Percentiles rank a stretch among this genome's conserved stretches.
phyloP scores from a whole-genome alignment of 1,284 basidiomycete species.

The Malassezia vespertilionis region DNA sequence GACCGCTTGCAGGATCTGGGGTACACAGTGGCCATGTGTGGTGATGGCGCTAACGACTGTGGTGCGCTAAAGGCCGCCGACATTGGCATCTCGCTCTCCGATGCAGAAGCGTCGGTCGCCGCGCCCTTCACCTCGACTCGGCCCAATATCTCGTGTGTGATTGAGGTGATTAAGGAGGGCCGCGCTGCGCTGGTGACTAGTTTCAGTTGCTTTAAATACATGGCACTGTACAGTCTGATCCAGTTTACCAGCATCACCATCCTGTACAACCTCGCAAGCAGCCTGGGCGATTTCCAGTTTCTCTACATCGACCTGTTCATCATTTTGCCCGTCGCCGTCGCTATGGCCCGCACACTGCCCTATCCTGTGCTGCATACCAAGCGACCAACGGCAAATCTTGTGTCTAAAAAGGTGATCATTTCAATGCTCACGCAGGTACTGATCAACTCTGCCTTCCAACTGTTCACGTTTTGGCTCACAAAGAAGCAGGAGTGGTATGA shows the following conservation, averaged over 20 bases:
- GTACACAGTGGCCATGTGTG: conserved; percentile 95
- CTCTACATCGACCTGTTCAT: conserved; percentile 95
- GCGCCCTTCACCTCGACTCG: conserved; percentile 91
- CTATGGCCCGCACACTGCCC: conserved; percentile 87
- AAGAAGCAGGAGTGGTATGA: conserved; percentile 68
- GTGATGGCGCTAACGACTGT: conserved; percentile 97
- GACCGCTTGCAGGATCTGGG: conserved; percentile 84
- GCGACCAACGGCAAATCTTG: conserved; percentile 86
- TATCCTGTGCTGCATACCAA: conserved; percentile 69
- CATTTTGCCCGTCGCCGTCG: conserved; percentile 85
- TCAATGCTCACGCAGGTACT: conserved; percentile 88
- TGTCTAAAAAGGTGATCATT: conserved; percentile 86
- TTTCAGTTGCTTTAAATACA: conserved; percentile 98
- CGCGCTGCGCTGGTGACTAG: conserved; percentile 89
- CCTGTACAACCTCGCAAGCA: conserved; percentile 90
- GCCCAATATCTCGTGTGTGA: conserved; percentile 88
- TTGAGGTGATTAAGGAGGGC: conserved; percentile 83
- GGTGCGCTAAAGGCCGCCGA: conserved; percentile 97
- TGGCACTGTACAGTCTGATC: conserved; percentile 53
- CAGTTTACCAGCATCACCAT: conserved; percentile 65
- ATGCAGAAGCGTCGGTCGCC: conserved; percentile 97
- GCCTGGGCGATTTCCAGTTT: conserved; percentile 91
- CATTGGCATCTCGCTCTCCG: conserved; percentile 88
- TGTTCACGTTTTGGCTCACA: conserved; percentile 82
- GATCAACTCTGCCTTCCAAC: conserved; percentile 71